phyloP scores from a whole-genome alignment of 169 alveolate species.

The Perkinsus marinus region DNA sequence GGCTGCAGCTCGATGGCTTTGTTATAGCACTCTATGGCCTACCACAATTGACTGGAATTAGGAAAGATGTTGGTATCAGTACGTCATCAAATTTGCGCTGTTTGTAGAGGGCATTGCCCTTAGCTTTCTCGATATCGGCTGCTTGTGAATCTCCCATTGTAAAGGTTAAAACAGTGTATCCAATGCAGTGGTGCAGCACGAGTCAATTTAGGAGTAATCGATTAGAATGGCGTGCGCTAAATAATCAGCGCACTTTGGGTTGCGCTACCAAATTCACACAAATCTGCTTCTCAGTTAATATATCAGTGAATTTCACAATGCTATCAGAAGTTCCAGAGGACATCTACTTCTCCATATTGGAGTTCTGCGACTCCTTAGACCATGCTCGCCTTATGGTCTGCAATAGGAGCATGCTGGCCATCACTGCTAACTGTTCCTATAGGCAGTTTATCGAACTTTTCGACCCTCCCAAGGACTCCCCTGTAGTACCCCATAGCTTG shows the following conservation, averaged over 20 bases:
- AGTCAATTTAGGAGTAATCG: no score
- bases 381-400: not conserved
- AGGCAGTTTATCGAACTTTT: not conserved
- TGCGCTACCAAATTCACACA: not conserved
- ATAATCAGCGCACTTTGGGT: not conserved
- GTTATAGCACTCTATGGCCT: conserved; percentile 50
- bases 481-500: not conserved
- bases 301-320: not conserved
- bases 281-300: no score
- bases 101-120: conserved; percentile 45
- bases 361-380: not conserved
- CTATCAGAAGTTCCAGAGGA: not conserved
- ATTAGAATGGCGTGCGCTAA: not conserved
- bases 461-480: not conserved
- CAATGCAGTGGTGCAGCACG: no score
- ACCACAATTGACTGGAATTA: no score
- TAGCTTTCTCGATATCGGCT: conserved; percentile 36
- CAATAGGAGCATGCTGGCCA: not conserved
- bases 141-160: not conserved
- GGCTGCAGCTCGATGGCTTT: conserved; percentile 51
- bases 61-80: no score
- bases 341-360: not conserved
- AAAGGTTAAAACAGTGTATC: not conserved
- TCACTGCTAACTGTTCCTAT: not conserved
- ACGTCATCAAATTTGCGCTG: conserved; percentile 56